Base-by-base conservation (phyloP, 306 rosid species). In the Quercus bicolor region DNA sequence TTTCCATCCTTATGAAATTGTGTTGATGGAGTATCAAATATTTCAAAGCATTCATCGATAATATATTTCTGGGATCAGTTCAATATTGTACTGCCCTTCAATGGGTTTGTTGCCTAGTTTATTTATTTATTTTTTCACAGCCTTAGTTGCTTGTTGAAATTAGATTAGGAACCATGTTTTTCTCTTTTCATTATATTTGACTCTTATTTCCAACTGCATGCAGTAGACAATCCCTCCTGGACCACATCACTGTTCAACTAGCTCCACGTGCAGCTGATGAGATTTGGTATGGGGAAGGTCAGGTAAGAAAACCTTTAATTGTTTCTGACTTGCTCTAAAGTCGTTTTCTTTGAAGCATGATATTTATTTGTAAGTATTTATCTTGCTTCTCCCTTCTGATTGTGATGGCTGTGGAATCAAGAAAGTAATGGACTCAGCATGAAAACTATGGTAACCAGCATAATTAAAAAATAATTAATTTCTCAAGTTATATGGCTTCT, bases 231-330 rank as follows among this genome's bases (percentile, higher is more conserved):
- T 92, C 98, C 70, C 90, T 92, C 72, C 81, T 92, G 68, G 98
- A 95, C 84, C 97, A 92, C 86, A 95, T 95, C 78, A 95, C 98
- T 54, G 91, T 92, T 86, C 98, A 91, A 88, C 89, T 95, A 68
- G 97, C 98, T 65, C 97, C 98, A 23, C 98, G 98, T 73, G 98
- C 98, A 23, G 98, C 98, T 52, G 98, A 92, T 89, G 98, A 91
- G 85, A 79, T 95, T 66, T 92, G 97, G 95, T 86, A 82, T 74
- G 98, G 98, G 59, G 87, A 79, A 78, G 87, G 28, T 84, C 93
- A 91, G 94, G 98, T 92, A 81, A 55, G 79, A 56, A 74, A 72
- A 65, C 33, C 68, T 56, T 60, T 9, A 48, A 48, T 48, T 34
- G 40, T 34, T 12, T 48, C 53, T 10, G 16, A 48, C 15, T 48